A percentile compares a stretch with the other conserved stretches of the same genome.
These are phyloP conservation scores for Nigrospora sphaerica DNA, from an alignment of 2,329 filamentous ascomycete species.

Conservation along the genomic window DNA sequence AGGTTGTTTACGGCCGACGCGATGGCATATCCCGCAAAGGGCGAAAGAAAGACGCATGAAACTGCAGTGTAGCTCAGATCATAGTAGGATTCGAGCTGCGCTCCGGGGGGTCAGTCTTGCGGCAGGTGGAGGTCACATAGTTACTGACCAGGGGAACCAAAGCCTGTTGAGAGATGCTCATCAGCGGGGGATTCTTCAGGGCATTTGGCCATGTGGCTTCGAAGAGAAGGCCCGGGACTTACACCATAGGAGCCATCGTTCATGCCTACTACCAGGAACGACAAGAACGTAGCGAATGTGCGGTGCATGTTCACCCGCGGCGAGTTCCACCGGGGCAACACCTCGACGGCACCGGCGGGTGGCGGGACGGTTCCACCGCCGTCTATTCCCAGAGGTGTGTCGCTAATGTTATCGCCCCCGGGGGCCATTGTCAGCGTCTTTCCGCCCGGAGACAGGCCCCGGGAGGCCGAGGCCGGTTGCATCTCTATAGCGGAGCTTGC, in stretches of 20 bases:
- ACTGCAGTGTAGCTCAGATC: constrained; percentile 37
- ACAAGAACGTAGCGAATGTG: constrained; percentile 47
- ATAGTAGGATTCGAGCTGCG: constrained; percentile 37
- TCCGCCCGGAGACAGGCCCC: too few species aligned
- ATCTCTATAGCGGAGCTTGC: too few species aligned
- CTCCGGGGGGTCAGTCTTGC: background rate
- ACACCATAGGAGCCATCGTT: constrained; percentile 54
- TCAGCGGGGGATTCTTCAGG: too few species aligned
- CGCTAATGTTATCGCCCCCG: too few species aligned
- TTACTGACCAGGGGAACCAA: constrained; percentile 42
- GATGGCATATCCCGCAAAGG: constrained; percentile 35
- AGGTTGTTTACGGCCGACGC: constrained; percentile 36
- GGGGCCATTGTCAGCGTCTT: too few species aligned
- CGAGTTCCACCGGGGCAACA: constrained; percentile 39
- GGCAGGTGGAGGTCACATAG: background rate
- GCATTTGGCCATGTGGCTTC: too few species aligned
- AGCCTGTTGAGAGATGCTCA: constrained; percentile 22
- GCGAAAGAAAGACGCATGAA: constrained; percentile 40
- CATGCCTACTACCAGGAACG: constrained; percentile 49
- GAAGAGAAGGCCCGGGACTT: constrained; percentile 16
- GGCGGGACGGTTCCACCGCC: constrained; percentile 4
- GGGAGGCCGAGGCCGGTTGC: too few species aligned
- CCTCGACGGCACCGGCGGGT: constrained; percentile 11
- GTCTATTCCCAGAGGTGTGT: too few species aligned
- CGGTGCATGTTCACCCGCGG: constrained; percentile 40